Evolutionary conservation across 345 rosid genomes (phyloP).

Genomic region (Clausena lansium): DNA sequence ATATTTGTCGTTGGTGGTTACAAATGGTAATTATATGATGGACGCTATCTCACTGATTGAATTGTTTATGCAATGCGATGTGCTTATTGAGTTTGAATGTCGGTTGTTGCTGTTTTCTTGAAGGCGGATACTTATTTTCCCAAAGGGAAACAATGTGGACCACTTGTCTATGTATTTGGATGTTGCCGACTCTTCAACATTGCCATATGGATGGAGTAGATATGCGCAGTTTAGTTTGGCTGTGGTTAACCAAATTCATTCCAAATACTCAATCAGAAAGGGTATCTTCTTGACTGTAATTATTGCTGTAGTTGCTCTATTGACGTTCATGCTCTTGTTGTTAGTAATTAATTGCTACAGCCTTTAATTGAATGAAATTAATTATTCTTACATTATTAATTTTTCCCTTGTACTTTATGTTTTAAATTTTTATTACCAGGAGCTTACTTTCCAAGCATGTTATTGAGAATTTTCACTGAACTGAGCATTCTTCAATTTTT

Average conservation of each 20-base stretch:
- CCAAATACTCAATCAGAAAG: slow-evolving; percentile 68
- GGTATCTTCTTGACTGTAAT: slow-evolving; percentile 38
- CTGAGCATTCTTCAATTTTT: background rate
- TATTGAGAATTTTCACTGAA: background rate
- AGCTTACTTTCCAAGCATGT: background rate
- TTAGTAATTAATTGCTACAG: background rate
- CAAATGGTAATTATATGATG: slow-evolving; percentile 58
- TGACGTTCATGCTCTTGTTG: background rate
- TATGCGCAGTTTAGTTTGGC: slow-evolving; percentile 86
- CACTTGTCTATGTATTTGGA: slow-evolving; percentile 95
- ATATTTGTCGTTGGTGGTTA: slow-evolving; percentile 69
- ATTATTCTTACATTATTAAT: background rate
- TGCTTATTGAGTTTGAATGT: slow-evolving; percentile 15
- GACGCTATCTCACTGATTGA: background rate
- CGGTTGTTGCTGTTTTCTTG: slow-evolving; percentile 10
- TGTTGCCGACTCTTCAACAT: slow-evolving; percentile 71
- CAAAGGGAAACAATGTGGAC: slow-evolving; percentile 96
- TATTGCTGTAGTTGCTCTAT: background rate
- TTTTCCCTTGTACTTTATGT: background rate
- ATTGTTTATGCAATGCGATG: background rate
- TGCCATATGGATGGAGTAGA: slow-evolving; percentile 97
- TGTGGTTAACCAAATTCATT: slow-evolving; percentile 71
- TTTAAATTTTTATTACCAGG: background rate
- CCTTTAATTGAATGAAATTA: background rate
- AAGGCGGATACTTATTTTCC: slow-evolving; percentile 88